Conservation (phyloP, 1,284 basidiomycete species). For the Kalmanozyma brasiliensis region DNA sequence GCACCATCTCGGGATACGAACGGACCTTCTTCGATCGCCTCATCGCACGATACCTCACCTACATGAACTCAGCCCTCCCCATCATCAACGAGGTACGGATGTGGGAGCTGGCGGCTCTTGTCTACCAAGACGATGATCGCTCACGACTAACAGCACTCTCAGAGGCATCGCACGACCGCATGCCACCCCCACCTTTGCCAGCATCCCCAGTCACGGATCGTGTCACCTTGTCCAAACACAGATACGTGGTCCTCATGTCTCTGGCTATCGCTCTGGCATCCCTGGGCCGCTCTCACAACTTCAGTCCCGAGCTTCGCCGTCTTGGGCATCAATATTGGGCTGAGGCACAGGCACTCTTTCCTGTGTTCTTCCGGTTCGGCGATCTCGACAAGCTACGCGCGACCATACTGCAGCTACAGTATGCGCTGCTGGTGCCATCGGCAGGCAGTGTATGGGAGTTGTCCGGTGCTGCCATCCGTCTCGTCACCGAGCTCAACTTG, state of each 20-base stretch:
- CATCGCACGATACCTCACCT: slow-evolving; percentile 37
- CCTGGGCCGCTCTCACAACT: slow-evolving; percentile 42
- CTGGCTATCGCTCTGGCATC: slow-evolving; percentile 43
- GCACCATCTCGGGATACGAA: slow-evolving; percentile 37
- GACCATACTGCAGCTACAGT: slow-evolving; percentile 38
- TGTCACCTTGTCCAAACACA: slow-evolving; percentile 23
- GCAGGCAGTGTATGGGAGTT: slow-evolving; percentile 49
- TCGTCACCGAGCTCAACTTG: slow-evolving; percentile 44
- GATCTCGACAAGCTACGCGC: slow-evolving; percentile 45
- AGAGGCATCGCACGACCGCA: slow-evolving; percentile 13
- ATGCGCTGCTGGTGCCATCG: slow-evolving; percentile 35
- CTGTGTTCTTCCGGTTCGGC: slow-evolving; percentile 14
- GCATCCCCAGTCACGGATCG: slow-evolving; percentile 15
- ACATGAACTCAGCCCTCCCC: slow-evolving; percentile 45
- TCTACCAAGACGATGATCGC: slow-evolving; percentile 35
- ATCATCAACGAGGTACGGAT: slow-evolving; percentile 35
- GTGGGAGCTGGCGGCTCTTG: slow-evolving; percentile 25
- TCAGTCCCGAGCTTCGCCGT: slow-evolving; percentile 42
- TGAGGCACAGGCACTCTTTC: slow-evolving; percentile 32
- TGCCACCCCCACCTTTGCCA: slow-evolving; percentile 36
- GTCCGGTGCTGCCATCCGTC: slow-evolving; percentile 39
- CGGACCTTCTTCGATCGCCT: slow-evolving; percentile 40
- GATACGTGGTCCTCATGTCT: slow-evolving; percentile 37
- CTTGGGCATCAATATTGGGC: slow-evolving; percentile 43
- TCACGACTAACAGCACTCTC: slow-evolving; percentile 16